Evolutionary conservation across 2,329 filamentous ascomycete species (phyloP), one percentile per base, ranked within the genome.

Genomic region (Rhynchosporium graminicola): DNA sequence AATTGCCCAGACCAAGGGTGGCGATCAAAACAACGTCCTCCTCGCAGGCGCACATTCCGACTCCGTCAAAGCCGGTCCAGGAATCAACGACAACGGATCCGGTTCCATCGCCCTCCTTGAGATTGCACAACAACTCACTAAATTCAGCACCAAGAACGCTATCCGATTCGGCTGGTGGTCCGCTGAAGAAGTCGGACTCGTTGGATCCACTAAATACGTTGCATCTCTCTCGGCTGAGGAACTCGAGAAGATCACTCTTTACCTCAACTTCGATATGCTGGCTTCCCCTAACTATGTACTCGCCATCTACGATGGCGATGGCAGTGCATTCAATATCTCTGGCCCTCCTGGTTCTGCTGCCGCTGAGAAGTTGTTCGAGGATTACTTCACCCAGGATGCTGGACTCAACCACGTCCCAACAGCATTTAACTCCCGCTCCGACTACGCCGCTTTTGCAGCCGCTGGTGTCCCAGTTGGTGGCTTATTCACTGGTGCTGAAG

Each of bases 371-470:
- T 33, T 64, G 3, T 61, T 55, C 40, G 58, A 64, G 15, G 62
- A 64, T 40, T 64, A 50, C 55, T 64, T 59, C 54, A 55, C 42
- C 6, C 56, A 58, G 15, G 59, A 61, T 5, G 59, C 46, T 28
- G 28, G 60, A 46, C 40, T 42, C 40, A 28, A 61, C 60, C 15
- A 64, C 65, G 51, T 54, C 0, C 84, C 88, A 60, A 89, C 89
- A 33, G 83, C 85, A 1, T 93, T 94, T 69, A 87, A 92, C 69
- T 90, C 90, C 9, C 86, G 90, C 64, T 90, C 86, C 65, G 91
- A 94, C 75, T 93, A 94, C 70, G 88, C 86, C 48, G 87, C 85
- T 0, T 93, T 93, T 77, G 87, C 92, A 69, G 80, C 84, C 28
- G 81, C 83, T 60, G 87, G 87, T 3, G 91, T 93, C 40, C 87